Conservation (phyloP, 352 stramenopile genomes). For the Pythium vanterpoolii region DNA sequence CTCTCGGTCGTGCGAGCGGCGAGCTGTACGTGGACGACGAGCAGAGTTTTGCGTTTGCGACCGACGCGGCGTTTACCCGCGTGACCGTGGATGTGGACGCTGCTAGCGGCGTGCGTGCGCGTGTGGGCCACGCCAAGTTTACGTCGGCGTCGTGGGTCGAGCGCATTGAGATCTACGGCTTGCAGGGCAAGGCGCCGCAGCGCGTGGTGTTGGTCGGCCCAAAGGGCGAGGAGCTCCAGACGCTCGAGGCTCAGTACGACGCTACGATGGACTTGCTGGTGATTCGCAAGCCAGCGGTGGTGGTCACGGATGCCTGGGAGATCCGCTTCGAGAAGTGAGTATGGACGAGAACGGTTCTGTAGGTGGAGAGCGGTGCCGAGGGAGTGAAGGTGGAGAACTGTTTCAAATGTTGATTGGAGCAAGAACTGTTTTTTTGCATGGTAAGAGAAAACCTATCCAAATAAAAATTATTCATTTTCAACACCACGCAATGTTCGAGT, state of each 20-base stretch:
- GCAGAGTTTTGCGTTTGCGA: slow-evolving; percentile 70
- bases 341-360: background rate
- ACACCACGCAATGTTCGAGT: too few relatives aligned
- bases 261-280: slow-evolving; percentile 54
- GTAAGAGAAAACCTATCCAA: too few relatives aligned
- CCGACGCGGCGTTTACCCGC: slow-evolving; percentile 44
- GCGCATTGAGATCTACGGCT: slow-evolving; percentile 81
- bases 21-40: slow-evolving; percentile 97
- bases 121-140: slow-evolving; percentile 36
- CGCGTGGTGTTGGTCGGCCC: slow-evolving; percentile 33
- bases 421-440: background rate
- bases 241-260: slow-evolving; percentile 71
- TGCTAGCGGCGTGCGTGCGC: slow-evolving; percentile 31
- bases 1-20: slow-evolving; percentile 73
- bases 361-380: background rate
- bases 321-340: slow-evolving; percentile 41
- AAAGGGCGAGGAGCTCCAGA: slow-evolving; percentile 17
- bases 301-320: slow-evolving; percentile 67
- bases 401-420: background rate
- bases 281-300: slow-evolving; percentile 81
- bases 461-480: too few relatives aligned
- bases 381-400: background rate
- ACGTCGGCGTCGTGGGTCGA: slow-evolving; percentile 67
- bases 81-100: slow-evolving; percentile 43
- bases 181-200: slow-evolving; percentile 40